A percentile compares a stretch with the other conserved stretches of the same genome.
These are phyloP conservation scores for Combretum micranthum DNA, from an alignment of 345 rosid species.

Conservation along the genomic window DNA sequence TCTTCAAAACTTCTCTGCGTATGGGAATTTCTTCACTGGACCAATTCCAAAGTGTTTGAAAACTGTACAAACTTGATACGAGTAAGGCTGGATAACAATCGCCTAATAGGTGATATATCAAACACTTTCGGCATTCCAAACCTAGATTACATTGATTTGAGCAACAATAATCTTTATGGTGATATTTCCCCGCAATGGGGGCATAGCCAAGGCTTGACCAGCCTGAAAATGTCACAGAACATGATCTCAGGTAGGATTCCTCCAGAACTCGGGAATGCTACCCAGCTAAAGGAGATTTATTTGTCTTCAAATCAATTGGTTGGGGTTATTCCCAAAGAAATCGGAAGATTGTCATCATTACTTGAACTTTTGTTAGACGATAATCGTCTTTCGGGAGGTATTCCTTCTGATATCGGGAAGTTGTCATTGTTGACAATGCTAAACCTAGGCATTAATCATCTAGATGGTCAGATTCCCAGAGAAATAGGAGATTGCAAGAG, in stretches of 20 bases:
- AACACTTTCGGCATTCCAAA: constrained; percentile 23
- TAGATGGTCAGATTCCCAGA: constrained; percentile 12
- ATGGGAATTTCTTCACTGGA: constrained; percentile 16
- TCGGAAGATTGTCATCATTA: constrained; percentile 18
- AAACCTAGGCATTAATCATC: constrained; percentile 19
- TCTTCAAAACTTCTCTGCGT: background rate
- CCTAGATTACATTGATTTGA: constrained; percentile 9
- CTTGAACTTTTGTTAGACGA: background rate
- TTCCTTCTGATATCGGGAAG: constrained; percentile 21
- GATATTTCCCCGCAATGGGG: constrained; percentile 21
- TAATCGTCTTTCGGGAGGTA: constrained; percentile 16
- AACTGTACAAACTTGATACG: constrained; percentile 20
- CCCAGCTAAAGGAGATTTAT: constrained; percentile 12
- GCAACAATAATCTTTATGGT: constrained; percentile 20
- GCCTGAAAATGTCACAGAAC: constrained; percentile 12
- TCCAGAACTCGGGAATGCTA: constrained; percentile 13
- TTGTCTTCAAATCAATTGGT: constrained; percentile 24
- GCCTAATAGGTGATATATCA: constrained; percentile 15
- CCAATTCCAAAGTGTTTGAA: constrained; percentile 22
- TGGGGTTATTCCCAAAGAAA: constrained; percentile 17
- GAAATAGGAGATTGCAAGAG: constrained; percentile 6
- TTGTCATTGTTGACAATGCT: background rate
- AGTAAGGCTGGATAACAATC: constrained; percentile 20
- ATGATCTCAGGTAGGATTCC: constrained; percentile 21
- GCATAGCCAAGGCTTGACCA: background rate